Base-by-base conservation (phyloP, 129 eudicot genomes). In the Pittosporum tobira region DNA sequence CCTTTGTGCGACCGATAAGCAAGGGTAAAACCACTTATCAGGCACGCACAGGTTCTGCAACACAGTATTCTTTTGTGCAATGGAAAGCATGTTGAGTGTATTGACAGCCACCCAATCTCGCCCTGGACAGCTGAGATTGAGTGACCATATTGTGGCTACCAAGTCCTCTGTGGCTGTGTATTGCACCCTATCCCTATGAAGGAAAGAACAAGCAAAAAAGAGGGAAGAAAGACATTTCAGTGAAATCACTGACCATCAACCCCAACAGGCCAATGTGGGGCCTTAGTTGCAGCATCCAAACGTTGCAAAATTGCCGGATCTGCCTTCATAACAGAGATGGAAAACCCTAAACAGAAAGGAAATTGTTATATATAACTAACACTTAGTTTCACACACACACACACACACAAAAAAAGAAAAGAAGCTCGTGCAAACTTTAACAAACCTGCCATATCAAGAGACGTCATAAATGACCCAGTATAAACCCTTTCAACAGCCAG, bases 381-480 rank as follows among this genome's bases (percentile, higher is more conserved):
- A 31, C 11, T 29, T 29, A 29, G 13, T 18, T 44, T 53, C 30
- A 15, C 21, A 48, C 63, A 67, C 23, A 58, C 42, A 13, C n/a
- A n/a, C n/a, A n/a, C n/a, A n/a, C n/a, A n/a, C n/a, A n/a, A n/a
- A n/a, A n/a, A n/a, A n/a, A n/a, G n/a, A n/a, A n/a, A n/a, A n/a
- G n/a, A 19, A 48, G 59, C 27, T 44, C 42, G 12, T 23, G 28
- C 24, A 58, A 62, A 62, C 22, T 61, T 50, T 10, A 50, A 60
- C 81, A 46, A 28, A 86, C 98, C 98, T 65, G 94, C 95, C 94
- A 90, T 90, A 71, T 90, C 98, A 16, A 90, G 87, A 55, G 98
- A 90, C 18, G 98, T 90, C 98, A 90, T 85, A 59, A 90, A 90
- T 31, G 98, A 90, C 62, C 98, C 98, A n/a, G 95, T 86, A 64